Base-by-base conservation (phyloP, 768 basidiomycete genomes). In the Kwoniella europaea region DNA sequence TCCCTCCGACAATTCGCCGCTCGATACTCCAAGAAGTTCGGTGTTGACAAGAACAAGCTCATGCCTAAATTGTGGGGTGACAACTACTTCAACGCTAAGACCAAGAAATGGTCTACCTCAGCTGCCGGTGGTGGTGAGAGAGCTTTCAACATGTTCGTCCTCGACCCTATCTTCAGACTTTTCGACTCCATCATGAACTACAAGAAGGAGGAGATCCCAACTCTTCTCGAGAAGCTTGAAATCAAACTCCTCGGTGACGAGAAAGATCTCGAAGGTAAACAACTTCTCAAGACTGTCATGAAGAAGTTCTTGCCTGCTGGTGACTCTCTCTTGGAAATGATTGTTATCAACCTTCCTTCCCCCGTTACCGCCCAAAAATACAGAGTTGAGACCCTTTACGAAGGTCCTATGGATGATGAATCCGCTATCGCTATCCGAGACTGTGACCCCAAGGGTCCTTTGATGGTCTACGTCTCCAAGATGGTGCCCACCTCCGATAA, bases 401-500 rank as follows among this genome's bases (percentile, higher is more conserved):
- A 99, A 84, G 97, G 97, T 84, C 97, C 97, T 80, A 94, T 98
- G 94, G 97, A 99, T 86, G 97, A 99, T 83, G 97, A 99, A 86
- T 97, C 93, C 71, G 97, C 97, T 77, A 93, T 98, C 77, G 93
- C 90, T 86, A 95, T 99, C 87, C 91, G 97, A 64, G 95, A 98
- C 84, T 99, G 97, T 84, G 93, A 98, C 86, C 91, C 97, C 84
- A 91, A 90, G 56, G 97, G 90, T 63, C 97, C 97, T 74, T 91
- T 99, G 73, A 94, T 98, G 82, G 89, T 96, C 74, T 99, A 99
- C 86, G 88, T 99, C 86, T 98, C 97, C 77, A 98, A 98, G 90
- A 98, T 99, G 97, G 97, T 98, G 80, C 97, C 97, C 73, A 98
- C 97, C 53, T 97, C 97, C 77, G 97, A 99, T 86, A 98, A 98